A percentile compares a stretch with the other conserved stretches of the same genome.
Conservation (phyloP, 768 basidiomycete species). For the Tylopilus sp. region DNA sequence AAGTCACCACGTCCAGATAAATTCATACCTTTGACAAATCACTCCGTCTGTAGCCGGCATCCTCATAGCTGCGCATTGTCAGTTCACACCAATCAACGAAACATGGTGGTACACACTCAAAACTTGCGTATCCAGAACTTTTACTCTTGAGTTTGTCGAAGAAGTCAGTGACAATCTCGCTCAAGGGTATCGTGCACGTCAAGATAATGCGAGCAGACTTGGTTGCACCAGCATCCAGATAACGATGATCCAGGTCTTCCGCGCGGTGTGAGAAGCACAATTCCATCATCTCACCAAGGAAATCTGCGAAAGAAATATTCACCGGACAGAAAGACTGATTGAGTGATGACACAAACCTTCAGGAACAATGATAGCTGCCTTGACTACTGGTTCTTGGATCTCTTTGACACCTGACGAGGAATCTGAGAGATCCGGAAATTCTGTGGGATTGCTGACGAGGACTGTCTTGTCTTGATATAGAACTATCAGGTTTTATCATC, state of each 20-base stretch:
- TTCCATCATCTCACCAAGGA: conserved; percentile 95
- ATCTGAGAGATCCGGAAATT: conserved; percentile 86
- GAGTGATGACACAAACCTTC: conserved; percentile 54
- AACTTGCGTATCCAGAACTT: conserved; percentile 88
- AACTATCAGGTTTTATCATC: conserved; percentile 43
- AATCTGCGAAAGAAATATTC: conserved; percentile 47
- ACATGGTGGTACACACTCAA: conserved; percentile 58
- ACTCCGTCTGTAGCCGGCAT: conserved; percentile 81
- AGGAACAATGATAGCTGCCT: conserved; percentile 91
- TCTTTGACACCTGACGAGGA: conserved; percentile 56
- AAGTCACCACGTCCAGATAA: background rate
- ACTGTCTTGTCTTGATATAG: conserved; percentile 62
- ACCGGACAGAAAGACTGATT: background rate
- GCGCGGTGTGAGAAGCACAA: conserved; percentile 86
- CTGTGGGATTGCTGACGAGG: conserved; percentile 86
- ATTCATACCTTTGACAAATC: conserved; percentile 73
- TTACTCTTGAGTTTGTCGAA: conserved; percentile 93
- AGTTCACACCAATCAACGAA: background rate
- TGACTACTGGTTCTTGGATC: conserved; percentile 90
- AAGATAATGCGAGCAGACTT: conserved; percentile 65
- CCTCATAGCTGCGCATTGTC: conserved; percentile 73
- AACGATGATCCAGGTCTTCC: conserved; percentile 77
- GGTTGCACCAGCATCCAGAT: conserved; percentile 58
- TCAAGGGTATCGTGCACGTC: conserved; percentile 80
- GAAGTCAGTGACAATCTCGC: conserved; percentile 93